Base-by-base conservation (phyloP, 2,329 filamentous ascomycete species). In the Ceratocystis albifundus region DNA sequence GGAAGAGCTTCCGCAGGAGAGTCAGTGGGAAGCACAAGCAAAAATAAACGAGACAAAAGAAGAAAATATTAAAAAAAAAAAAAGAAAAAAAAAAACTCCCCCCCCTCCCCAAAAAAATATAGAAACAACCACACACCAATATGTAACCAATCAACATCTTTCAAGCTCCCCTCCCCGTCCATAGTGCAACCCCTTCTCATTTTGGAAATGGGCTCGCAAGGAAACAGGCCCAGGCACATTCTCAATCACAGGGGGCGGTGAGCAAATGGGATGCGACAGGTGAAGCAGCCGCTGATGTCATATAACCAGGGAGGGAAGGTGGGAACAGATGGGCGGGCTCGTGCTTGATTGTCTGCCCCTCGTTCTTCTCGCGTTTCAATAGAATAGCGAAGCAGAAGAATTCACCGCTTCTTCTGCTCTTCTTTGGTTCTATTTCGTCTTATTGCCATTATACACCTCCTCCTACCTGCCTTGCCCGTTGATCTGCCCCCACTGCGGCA, bases 171-270 rank as follows among this genome's bases (percentile, higher is more conserved):
- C 32, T 20, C 45, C 28, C 46, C 22, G 12, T n/a, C 8, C 53
- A 22, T 32, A 57, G 30, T 57, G 22, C 15, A 57, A 57, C 53
- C 25, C 15, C 22, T 28, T 28, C 22, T 28, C 53, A 28, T 30
- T n/a, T 28, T 57, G 10, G 30, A 22, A 28, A 30, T 30, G 53
- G 53, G 25, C 53, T 32, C 5, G 53, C 53, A 57, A 30, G 53
- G 53, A 57, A 28, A 22, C 17, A 28, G 25, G 4, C 25, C 25
- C 22, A 28, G 17, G 20, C 17, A 12, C 22, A 28, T 15, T 28
- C 53, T 36, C 53, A 57, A 57, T 57, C 53, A 57, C 53, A 57
- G 53, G 53, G 53, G 30, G 53, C 53, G 53, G 53, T 57, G 53
- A 57, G 53, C 22, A 57, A 57, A 30, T 28, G 53, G 53, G 25